Evolutionary conservation across 495 filamentous ascomycete genomes (phyloP), one percentile per base, ranked within the genome.

Genomic region (Neurospora sp.): DNA sequence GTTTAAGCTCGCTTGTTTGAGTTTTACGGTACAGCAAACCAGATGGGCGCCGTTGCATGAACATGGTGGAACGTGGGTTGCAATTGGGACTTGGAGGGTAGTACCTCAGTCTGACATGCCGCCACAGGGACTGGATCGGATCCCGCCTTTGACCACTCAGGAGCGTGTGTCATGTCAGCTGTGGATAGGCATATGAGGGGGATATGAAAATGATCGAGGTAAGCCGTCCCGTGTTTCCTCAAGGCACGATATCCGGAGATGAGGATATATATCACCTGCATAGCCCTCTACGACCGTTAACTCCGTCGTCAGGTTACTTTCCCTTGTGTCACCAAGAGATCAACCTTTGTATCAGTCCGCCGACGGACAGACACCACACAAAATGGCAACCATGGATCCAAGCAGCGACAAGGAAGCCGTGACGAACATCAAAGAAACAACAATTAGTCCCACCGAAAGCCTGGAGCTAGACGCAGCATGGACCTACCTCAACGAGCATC

Each of bases 401-500:
- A 11, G n/a, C n/a, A 48, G 8, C 3, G 44, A 10, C 7, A 11
- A 48, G 6, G 44, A 48, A 48, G 44, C 18, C 44, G 44, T 48
- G 44, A 48, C 42, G 42, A 46, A n/a, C 18, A 6, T 46, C 42
- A 46, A 46, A 9, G 42, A n/a, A 46, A 46, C 42, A 6, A n/a
- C 42, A 46, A 6, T 46, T 2, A 48, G 44, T 48, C 44, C 44
- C 3, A 9, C 2, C 8, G 44, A 48, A 3, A 48, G 44, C 44
- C n/a, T 48, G 44, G n/a, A 48, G 11, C 44, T 83, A 10, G 81
- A 83, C 70, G 71, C 59, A 20, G 81, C 81, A 27, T 83, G 80
- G 80, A 76, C 78, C 48, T 83, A 76, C 70, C 77, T 83, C 70
- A 72, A 82, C 62, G n/a, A 70, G 18, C 80, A 82, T 70, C 77